Evolutionary conservation across 2,329 filamentous ascomycete genomes (phyloP), one percentile per base, ranked within the genome.

Genomic region (Pyricularia sp.): DNA sequence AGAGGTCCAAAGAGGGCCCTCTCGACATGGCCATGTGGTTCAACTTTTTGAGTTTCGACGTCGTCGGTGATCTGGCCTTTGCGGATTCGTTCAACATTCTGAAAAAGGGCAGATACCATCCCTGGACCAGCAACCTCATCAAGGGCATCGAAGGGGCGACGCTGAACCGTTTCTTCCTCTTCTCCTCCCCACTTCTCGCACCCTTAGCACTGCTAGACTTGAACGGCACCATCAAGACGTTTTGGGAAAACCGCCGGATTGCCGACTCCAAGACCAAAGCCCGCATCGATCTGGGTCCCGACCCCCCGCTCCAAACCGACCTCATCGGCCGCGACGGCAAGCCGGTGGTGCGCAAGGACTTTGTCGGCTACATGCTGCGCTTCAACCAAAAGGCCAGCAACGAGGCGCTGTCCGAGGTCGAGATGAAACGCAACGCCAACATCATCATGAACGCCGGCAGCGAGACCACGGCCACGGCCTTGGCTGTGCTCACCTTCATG

Each of bases 21-120:
- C 50, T 76, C 55, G 71, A 76, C 66, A 68, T 75, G 10, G 73
- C 70, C 36, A 42, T 65, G n/a, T 75, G 74, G 74, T 73, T 74
- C 68, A 73, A 76, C 64, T 76, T 68, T 28, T 33, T 61, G 3
- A 71, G 68, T 3, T 73, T 73, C 25, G 72, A 73, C 63, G 33
- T 67, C 2, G 33, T 61, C 12, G 66, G 66, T 11, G 66, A 67
- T 10, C 14, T 65, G 28, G 28, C 69, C 28, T 71, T 73, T 14
- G 69, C 69, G 6, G 71, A 72, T 50, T 70, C 71, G 1, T 72
- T 73, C 58, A 65, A 69, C 65, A 69, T 58, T 64, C 68, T 73
- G 23, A 68, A 72, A 4, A 58, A 58, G 6, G 64, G 67, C 20
- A 33, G 64, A 7, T 72, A 70, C 26, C 71, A 72, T 64, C 70